phyloP scores from a whole-genome alignment of 1,284 basidiomycete genomes.

The Ganoderma leucocontextum region DNA sequence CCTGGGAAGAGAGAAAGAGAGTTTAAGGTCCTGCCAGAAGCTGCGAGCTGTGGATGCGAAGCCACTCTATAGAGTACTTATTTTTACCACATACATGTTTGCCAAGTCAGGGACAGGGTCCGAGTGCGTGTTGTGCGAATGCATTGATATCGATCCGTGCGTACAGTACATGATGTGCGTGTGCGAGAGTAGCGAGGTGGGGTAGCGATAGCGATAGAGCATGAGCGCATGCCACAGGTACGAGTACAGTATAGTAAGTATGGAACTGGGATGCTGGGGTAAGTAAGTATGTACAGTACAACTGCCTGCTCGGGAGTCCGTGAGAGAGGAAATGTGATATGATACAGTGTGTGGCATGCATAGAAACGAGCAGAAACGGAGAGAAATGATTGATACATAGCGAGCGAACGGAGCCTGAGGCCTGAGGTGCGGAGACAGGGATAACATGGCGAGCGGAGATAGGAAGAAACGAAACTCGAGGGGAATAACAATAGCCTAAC shows the following conservation, averaged over 20 bases:
- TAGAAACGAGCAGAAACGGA: not conserved
- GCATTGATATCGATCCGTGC: conserved; percentile 9
- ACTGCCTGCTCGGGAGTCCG: not conserved
- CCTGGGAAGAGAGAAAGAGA: not conserved
- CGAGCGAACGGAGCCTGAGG: not conserved
- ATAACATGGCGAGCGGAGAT: conserved; percentile 14
- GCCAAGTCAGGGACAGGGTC: not conserved
- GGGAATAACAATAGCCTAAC: conserved; percentile 13
- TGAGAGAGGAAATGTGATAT: conserved; percentile 10
- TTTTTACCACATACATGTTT: not conserved
- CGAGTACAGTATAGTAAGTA: not conserved
- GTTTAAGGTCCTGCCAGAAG: conserved; percentile 1
- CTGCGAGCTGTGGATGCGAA: conserved; percentile 4
- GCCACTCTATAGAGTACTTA: not conserved
- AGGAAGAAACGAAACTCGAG: conserved; percentile 1
- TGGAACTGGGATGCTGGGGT: not conserved
- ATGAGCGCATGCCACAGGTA: conserved; percentile 2
- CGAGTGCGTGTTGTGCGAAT: conserved; percentile 8
- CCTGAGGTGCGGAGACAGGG: conserved; percentile 7
- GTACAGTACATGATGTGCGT: conserved; percentile 5
- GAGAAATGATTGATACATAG: conserved; percentile 11
- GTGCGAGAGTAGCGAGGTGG: conserved; percentile 1
- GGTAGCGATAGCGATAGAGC: conserved; percentile 8
- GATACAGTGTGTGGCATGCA: conserved; percentile 15
- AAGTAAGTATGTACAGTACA: conserved; percentile 1